Evolutionary conservation across 106 monocot genomes (phyloP).

Genomic region (Ottelia alismoides): DNA sequence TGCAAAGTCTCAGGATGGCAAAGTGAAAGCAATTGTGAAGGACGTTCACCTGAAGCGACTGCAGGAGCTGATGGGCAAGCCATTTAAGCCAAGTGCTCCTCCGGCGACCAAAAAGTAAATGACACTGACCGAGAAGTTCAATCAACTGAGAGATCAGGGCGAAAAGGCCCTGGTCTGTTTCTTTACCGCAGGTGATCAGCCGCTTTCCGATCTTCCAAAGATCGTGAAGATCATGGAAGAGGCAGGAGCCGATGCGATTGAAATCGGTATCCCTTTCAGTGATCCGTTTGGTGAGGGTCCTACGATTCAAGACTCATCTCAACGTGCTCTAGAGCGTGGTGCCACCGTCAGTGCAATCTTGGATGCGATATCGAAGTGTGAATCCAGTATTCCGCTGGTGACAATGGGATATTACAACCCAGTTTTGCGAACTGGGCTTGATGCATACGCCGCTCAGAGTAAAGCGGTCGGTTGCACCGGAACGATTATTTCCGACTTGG

Average conservation of each 20-base stretch:
- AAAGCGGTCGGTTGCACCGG: neutral
- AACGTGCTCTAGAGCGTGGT: neutral
- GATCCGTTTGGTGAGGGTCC: neutral
- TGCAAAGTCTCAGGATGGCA: too few relatives aligned
- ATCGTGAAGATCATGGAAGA: too few relatives aligned
- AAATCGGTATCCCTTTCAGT: neutral
- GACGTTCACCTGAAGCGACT: too few relatives aligned
- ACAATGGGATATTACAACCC: neutral
- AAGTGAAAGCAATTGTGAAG: too few relatives aligned
- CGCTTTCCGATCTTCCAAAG: too few relatives aligned
- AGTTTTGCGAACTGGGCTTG: neutral
- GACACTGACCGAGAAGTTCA: too few relatives aligned
- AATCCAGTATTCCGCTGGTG: neutral
- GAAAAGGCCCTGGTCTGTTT: too few relatives aligned
- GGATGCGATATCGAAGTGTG: neutral
- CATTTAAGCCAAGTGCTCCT: too few relatives aligned
- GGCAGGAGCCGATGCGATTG: neutral
- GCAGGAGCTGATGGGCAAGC: too few relatives aligned
- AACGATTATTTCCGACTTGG: neutral
- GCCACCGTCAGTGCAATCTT: neutral
- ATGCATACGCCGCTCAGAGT: neutral
- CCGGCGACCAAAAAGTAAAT: too few relatives aligned
- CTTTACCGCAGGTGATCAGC: too few relatives aligned
- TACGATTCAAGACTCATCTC: neutral
- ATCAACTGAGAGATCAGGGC: too few relatives aligned